phyloP scores from a whole-genome alignment of 495 filamentous ascomycete genomes.

The Aspergillus ostianus region DNA sequence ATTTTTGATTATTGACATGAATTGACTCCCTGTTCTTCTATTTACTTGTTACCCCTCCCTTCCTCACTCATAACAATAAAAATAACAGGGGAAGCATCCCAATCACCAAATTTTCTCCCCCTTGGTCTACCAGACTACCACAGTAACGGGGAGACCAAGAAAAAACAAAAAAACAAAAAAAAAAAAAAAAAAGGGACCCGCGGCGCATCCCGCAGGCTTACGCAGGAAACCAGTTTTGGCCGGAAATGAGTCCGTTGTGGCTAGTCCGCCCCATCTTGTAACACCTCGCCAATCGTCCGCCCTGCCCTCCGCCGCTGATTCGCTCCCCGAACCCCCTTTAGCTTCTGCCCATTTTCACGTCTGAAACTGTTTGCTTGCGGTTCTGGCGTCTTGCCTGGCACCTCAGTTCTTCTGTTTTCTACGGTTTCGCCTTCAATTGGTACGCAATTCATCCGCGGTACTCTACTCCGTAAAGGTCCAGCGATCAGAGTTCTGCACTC shows the following conservation, averaged over 20 bases:
- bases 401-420: no score
- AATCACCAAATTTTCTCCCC: no score
- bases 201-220: background rate
- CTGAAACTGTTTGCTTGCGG: slow-evolving; percentile 7
- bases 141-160: no score
- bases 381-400: background rate
- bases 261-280: slow-evolving; percentile 14
- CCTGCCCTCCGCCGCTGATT: slow-evolving; percentile 5
- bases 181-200: background rate
- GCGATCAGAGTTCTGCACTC: background rate
- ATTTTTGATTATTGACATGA: no score
- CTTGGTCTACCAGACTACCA: no score
- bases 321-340: slow-evolving; percentile 1
- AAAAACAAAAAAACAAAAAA: background rate
- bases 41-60: no score
- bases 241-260: slow-evolving; percentile 15
- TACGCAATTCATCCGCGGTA: no score
- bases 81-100: no score
- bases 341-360: slow-evolving; percentile 4
- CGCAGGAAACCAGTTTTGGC: slow-evolving; percentile 11
- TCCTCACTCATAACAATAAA: no score
- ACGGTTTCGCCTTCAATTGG: no score
- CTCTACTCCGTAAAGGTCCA: no score
- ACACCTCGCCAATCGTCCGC: slow-evolving; percentile 15
- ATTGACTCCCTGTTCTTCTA: no score